Percentiles rank a stretch among this genome's conserved stretches.
These are phyloP conservation scores for Puccinia brachypodii DNA, from an alignment of 1,284 basidiomycete genomes.

Conservation along the genomic window DNA sequence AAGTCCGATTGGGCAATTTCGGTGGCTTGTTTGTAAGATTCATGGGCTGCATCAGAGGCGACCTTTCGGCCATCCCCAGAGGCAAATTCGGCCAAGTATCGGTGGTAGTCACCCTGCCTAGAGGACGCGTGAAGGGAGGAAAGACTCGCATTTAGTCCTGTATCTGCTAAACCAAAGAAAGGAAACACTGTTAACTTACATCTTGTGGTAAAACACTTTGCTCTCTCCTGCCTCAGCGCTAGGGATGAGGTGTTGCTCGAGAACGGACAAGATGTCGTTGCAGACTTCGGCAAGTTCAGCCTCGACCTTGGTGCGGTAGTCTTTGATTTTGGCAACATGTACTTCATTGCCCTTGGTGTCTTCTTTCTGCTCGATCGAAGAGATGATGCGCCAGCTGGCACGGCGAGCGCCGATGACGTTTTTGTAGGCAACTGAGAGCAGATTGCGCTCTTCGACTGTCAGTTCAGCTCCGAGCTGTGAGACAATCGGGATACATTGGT, in stretches of 20 bases:
- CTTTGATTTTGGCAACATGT: conserved; percentile 55
- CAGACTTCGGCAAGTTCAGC: conserved; percentile 55
- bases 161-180: too few species aligned
- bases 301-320: conserved; percentile 56
- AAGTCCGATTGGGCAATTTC: conserved; percentile 59
- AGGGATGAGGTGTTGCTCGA: conserved; percentile 57
- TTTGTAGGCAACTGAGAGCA: conserved; percentile 62
- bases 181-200: conserved; percentile 51
- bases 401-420: conserved; percentile 61
- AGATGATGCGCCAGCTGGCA: conserved; percentile 61
- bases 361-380: conserved; percentile 62
- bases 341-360: conserved; percentile 56
- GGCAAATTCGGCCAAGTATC: conserved; percentile 62
- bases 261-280: conserved; percentile 56
- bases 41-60: conserved; percentile 56
- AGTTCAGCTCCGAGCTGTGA: conserved; percentile 57
- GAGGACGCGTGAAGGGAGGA: too few species aligned
- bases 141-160: too few species aligned
- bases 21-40: conserved; percentile 60
- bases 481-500: neutral
- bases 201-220: conserved; percentile 57
- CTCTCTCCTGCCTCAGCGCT: conserved; percentile 56
- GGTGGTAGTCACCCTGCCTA: conserved; percentile 62
- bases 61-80: conserved; percentile 56
- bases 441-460: conserved; percentile 61